Evolutionary conservation across 2,329 filamentous ascomycete genomes (phyloP), one percentile per base, ranked within the genome.

Genomic region (Alternaria ventricosa): DNA sequence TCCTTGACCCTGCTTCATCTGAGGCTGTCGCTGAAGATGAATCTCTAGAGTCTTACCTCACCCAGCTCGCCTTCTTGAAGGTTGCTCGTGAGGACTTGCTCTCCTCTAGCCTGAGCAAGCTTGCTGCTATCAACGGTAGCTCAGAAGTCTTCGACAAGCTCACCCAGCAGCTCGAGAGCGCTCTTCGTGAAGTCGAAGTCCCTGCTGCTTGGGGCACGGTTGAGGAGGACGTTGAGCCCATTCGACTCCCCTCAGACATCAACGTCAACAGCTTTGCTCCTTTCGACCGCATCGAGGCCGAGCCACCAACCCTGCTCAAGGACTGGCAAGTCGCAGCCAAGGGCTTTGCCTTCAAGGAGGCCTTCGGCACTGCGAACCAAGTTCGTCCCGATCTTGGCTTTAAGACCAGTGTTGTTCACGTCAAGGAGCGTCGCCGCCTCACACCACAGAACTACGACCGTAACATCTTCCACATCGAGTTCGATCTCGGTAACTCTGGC

Each of bases 401-500:
- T 76, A 94, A 95, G 87, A 98, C 95, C 2, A 90, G 88, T 74
- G 92, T 93, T 45, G 91, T 97, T 57, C 91, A 89, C 58, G 94
- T 99, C 81, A 93, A 96, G 85, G 96, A 98, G 85, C 97, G 97
- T 84, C 92, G 96, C 66, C 90, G 96, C 68, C 87, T 99, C 59
- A 99, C 96, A 0, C 96, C 96, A 4, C 75, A 82, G 23, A 91
- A 90, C 30, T 99, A 99, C 78, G 94, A 98, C 81, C 93, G 96
- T 73, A 97, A 99, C 86, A 98, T 99, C 82, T 99, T 99, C 90
- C 96, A 99, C 84, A 98, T 99, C 67, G 96, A 99, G 82, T 99
- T 99, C 75, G 96, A 98, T 77, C 88, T 99, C 23, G 95, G 95
- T 64, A 83, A 90, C 75, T 97, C 95, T 33, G 95, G 94, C 43